Conservation (phyloP, 805 yeast species). For the Candida nanaspora region DNA sequence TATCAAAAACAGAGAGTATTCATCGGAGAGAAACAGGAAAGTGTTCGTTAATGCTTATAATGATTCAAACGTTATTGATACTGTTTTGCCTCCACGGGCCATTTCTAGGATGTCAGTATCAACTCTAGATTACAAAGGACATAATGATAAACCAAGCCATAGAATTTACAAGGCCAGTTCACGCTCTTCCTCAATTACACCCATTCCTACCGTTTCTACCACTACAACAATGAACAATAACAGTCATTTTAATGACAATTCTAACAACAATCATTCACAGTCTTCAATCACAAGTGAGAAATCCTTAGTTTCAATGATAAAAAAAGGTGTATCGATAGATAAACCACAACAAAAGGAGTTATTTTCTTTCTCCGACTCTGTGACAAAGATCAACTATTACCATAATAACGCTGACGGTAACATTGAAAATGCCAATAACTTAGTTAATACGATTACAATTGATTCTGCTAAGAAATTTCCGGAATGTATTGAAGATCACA, state of each 20-base stretch:
- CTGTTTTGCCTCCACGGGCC: constrained; percentile 11
- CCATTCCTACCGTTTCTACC: no score
- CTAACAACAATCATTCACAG: not conserved
- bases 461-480: no score
- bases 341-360: constrained; percentile 4
- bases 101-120: not conserved
- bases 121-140: not conserved
- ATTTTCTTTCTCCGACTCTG: constrained; percentile 13
- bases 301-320: not conserved
- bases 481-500: no score
- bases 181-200: no score
- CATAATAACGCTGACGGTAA: constrained; percentile 1
- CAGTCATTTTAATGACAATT: no score
- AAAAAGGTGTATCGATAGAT: constrained; percentile 7
- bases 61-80: constrained; percentile 22
- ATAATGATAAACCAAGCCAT: no score
- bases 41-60: constrained; percentile 18
- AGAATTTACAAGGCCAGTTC: no score
- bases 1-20: constrained; percentile 1
- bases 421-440: not conserved
- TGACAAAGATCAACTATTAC: constrained; percentile 17
- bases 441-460: no score
- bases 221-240: no score
- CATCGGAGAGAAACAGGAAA: constrained; percentile 4
- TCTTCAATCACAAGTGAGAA: not conserved